Base-by-base conservation (phyloP, 2,329 filamentous ascomycete genomes). In the Botrytis tulipae region DNA sequence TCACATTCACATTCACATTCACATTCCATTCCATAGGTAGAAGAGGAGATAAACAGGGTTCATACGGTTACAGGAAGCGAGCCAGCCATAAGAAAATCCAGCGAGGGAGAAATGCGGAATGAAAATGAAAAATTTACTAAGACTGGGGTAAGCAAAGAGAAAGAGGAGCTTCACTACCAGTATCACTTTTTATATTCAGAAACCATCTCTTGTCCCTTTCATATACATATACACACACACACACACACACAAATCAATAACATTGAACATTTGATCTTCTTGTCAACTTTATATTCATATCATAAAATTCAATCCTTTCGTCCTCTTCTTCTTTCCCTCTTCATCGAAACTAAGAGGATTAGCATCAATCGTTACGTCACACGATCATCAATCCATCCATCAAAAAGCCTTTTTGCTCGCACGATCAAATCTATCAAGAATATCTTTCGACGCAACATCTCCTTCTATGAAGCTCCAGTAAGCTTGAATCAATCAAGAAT, bases 401-500 rank as follows among this genome's bases (percentile, higher is more conserved):
- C 63, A 51, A 67, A 66, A 51, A 51, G n/a, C 6, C 14, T 54
- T 54, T 20, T 54, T 54, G 25, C 48, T 60, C 40, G 35, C 68
- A 44, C 68, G 32, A 70, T 63, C 68, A 70, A 44, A 25, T 42
- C 32, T 5, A 25, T 35, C 16, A 29, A 42, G 42, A 29, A 2
- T 4, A 22, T 7, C 20, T 25, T 1, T 12, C 16, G 51, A 54
- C 16, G 32, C 67, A 10, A 69, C 40, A 22, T 44, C 22, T 35
- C 1, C 75, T 76, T 75, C 54, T n/a, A 42, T 42, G 66, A 42
- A 57, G 66, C 48, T 32, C 37, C 66, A 29, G n/a, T 51, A 32
- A 57, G 37, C 48, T 57, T 57, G 16, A 42, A 57, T 40, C 32
- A 29, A n/a, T 6, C n/a, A 77, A 76, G 74, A 78, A 74, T 72